Percentiles rank a stretch among this genome's conserved stretches.
phyloP scores from a whole-genome alignment of 768 basidiomycete genomes.

The Pisolithus sp. region DNA sequence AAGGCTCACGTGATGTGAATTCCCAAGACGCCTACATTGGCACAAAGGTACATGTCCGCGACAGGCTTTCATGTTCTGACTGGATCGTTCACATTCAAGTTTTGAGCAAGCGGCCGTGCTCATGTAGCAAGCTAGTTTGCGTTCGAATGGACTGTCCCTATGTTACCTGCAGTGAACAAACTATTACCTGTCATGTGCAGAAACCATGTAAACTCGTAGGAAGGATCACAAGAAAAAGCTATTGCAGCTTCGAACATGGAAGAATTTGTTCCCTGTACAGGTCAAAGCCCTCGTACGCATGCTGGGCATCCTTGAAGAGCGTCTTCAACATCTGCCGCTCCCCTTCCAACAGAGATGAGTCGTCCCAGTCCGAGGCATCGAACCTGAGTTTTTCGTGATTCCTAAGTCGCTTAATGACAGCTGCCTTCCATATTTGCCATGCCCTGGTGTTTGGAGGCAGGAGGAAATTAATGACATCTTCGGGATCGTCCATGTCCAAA shows the following conservation, averaged over 20 bases:
- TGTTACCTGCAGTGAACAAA: background rate
- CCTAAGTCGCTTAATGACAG: background rate
- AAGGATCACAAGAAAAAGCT: no score
- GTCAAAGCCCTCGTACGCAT: conserved; percentile 1
- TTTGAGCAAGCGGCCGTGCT: no score
- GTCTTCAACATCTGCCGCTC: conserved; percentile 1
- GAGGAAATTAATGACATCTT: background rate
- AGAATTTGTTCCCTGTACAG: background rate
- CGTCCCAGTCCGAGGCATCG: background rate
- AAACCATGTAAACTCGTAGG: no score
- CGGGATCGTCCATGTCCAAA: background rate
- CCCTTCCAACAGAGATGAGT: background rate
- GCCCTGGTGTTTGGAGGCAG: background rate
- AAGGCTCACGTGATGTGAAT: no score
- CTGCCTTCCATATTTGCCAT: conserved; percentile 1
- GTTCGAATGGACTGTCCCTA: no score
- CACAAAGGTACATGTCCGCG: no score
- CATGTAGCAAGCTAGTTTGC: no score
- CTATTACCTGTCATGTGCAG: background rate
- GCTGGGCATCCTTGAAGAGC: background rate
- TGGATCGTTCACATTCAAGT: no score
- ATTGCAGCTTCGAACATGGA: no score
- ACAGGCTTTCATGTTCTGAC: no score
- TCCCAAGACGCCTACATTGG: no score
- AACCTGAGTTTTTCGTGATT: background rate